Evolutionary conservation across 2,329 filamentous ascomycete species (phyloP).

Genomic region (Rugonectria rugulosa): DNA sequence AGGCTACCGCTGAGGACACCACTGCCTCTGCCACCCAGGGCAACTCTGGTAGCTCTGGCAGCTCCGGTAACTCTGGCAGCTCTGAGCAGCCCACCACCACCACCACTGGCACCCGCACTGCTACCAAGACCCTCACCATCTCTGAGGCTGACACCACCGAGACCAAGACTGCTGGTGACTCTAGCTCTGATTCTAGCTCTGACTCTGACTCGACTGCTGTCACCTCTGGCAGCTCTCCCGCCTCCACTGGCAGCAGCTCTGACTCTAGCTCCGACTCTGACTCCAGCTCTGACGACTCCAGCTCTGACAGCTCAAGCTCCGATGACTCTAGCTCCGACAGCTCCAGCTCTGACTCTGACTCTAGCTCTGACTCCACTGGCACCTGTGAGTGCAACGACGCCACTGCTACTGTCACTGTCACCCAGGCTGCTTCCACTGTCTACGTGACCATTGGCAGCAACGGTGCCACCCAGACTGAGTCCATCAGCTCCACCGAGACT

Average conservation of each 20-base stretch:
- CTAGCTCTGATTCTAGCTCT: constrained; percentile 26
- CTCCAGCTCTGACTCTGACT: constrained; percentile 1
- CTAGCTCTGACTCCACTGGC: constrained; percentile 31
- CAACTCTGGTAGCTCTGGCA: not conserved
- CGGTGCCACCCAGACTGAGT: constrained; percentile 30
- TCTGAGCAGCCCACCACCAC: constrained; percentile 47
- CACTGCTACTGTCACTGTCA: constrained; percentile 42
- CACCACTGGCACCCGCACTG: constrained; percentile 46
- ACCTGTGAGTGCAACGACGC: constrained; percentile 21
- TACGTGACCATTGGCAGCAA: constrained; percentile 44
- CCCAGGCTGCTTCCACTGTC: constrained; percentile 45
- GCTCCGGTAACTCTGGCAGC: no score
- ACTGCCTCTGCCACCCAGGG: not conserved
- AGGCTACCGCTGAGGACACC: constrained; percentile 26
- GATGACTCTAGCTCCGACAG: no score
- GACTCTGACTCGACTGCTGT: no score
- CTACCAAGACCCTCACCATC: constrained; percentile 47
- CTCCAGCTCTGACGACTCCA: constrained; percentile 27
- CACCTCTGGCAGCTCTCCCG: constrained; percentile 34
- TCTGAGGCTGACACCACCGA: constrained; percentile 31
- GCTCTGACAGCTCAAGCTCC: no score
- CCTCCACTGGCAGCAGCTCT: constrained; percentile 27
- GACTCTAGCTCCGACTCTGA: not conserved
- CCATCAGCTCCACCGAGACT: constrained; percentile 33
- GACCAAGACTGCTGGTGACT: constrained; percentile 29